phyloP scores from a whole-genome alignment of 345 rosid species.

The Hypericum androsaemum region DNA sequence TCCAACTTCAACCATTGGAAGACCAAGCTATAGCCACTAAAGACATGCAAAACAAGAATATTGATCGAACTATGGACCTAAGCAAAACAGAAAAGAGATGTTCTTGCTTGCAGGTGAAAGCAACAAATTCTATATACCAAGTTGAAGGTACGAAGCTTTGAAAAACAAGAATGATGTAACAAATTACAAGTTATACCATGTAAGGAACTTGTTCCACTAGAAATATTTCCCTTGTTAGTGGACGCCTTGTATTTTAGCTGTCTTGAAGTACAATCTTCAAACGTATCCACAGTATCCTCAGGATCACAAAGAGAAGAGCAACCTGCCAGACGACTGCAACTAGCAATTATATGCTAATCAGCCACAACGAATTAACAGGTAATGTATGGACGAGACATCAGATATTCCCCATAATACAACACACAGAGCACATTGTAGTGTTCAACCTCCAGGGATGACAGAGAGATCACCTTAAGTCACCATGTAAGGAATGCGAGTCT shows the following conservation, averaged over 20 bases:
- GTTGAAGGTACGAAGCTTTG: not conserved
- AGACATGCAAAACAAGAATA: too few relatives aligned
- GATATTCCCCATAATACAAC: too few relatives aligned
- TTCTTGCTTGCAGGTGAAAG: too few relatives aligned
- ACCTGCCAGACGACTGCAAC: conserved; percentile 13
- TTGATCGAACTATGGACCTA: too few relatives aligned
- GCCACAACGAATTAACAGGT: not conserved
- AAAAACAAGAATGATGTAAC: conserved; percentile 3
- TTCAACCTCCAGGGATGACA: too few relatives aligned
- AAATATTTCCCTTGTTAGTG: conserved; percentile 21
- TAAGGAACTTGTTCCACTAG: conserved; percentile 14
- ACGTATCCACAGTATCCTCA: conserved; percentile 13
- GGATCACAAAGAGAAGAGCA: conserved; percentile 22
- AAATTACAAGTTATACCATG: conserved; percentile 28
- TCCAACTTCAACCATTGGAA: too few relatives aligned
- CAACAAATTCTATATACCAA: too few relatives aligned
- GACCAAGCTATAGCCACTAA: too few relatives aligned
- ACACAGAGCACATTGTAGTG: too few relatives aligned
- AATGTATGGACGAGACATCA: not conserved
- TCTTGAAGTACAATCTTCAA: conserved; percentile 16
- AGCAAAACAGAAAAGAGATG: too few relatives aligned
- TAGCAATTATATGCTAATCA: conserved; percentile 1
- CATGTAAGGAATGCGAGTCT: too few relatives aligned
- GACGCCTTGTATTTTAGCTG: conserved; percentile 18
- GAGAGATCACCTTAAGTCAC: too few relatives aligned